Evolutionary conservation across 352 stramenopile genomes (phyloP).

Genomic region (Pythium rishiriense): DNA sequence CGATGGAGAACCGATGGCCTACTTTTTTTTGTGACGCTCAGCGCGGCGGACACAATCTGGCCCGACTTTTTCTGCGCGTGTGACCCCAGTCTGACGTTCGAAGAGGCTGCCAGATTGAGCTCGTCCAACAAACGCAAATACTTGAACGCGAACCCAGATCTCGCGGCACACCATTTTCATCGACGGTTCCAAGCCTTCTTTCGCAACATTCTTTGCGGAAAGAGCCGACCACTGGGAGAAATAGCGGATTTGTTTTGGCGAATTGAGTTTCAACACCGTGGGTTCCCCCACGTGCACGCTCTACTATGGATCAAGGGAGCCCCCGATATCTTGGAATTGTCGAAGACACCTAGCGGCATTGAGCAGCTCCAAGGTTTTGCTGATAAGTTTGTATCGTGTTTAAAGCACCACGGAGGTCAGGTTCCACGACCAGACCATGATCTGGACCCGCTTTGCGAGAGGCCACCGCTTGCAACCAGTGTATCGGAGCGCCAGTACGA

Average conservation of each 20-base stretch:
- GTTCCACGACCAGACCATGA: not conserved
- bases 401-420: not conserved
- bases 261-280: slow-evolving; percentile 30
- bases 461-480: too few relatives aligned
- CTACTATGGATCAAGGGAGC: slow-evolving; percentile 30
- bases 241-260: slow-evolving; percentile 31
- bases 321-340: slow-evolving; percentile 12
- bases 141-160: not conserved
- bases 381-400: slow-evolving; percentile 9
- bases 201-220: slow-evolving; percentile 5
- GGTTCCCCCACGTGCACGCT: slow-evolving; percentile 26
- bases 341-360: not conserved
- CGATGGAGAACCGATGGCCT: slow-evolving; percentile 18
- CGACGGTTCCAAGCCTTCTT: slow-evolving; percentile 29
- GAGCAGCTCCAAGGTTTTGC: not conserved
- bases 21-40: slow-evolving; percentile 31
- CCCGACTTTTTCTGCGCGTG: slow-evolving; percentile 28
- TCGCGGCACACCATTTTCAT: slow-evolving; percentile 22
- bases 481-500: not conserved
- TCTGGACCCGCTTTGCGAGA: slow-evolving; percentile 7
- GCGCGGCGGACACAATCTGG: slow-evolving; percentile 32
- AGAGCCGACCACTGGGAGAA: slow-evolving; percentile 19
- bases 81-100: not conserved
- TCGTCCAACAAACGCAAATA: not conserved
- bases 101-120: not conserved